These are phyloP conservation scores for Leishmania amazonensis DNA, from an alignment of 208 protist genomes.

Conservation along the genomic window DNA sequence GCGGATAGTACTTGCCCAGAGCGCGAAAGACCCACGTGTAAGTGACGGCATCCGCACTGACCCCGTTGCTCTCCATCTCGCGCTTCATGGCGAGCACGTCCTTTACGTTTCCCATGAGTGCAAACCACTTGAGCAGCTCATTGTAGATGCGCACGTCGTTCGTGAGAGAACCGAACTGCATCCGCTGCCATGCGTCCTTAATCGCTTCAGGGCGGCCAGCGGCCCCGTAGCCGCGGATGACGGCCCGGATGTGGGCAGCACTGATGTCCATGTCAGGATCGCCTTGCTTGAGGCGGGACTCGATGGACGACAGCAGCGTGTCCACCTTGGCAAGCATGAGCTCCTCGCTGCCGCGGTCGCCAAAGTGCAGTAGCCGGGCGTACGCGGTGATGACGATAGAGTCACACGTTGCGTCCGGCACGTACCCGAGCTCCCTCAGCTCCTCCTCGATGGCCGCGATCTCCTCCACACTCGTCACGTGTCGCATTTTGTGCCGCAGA, in stretches of 20 bases:
- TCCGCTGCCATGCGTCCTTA: conserved; percentile 73
- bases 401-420: conserved; percentile 78
- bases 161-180: conserved; percentile 66
- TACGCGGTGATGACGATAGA: conserved; percentile 89
- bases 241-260: conserved; percentile 77
- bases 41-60: conserved; percentile 67
- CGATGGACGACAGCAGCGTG: conserved; percentile 85
- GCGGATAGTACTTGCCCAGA: conserved; percentile 83
- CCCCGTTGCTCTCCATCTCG: conserved; percentile 55
- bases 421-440: conserved; percentile 64
- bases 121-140: conserved; percentile 87
- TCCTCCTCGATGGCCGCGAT: conserved; percentile 71
- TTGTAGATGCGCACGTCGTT: conserved; percentile 88
- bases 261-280: conserved; percentile 88
- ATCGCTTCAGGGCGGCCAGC: conserved; percentile 75
- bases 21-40: conserved; percentile 84
- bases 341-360: conserved; percentile 82
- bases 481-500: conserved; percentile 77
- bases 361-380: conserved; percentile 83
- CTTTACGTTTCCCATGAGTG: conserved; percentile 89
- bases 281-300: conserved; percentile 80
- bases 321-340: conserved; percentile 90
- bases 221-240: conserved; percentile 87
- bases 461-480: conserved; percentile 69
- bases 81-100: conserved; percentile 70